Conservation (phyloP, 2,329 filamentous ascomycete genomes). For the Clarireedia hainanense region DNA sequence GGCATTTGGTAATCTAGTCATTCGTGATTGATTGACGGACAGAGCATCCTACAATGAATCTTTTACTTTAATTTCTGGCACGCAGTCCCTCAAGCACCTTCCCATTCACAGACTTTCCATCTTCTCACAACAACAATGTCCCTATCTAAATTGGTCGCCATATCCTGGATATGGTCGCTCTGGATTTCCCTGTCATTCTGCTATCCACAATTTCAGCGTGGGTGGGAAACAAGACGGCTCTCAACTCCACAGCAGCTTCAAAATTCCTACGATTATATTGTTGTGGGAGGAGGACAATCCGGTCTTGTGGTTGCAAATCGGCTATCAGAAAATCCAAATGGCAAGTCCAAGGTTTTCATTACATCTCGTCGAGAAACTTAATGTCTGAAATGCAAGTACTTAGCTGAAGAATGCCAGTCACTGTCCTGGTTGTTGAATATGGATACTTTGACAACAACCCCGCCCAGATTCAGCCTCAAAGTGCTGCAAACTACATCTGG, state of each 20-base stretch:
- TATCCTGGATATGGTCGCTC: background rate
- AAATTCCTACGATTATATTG: background rate
- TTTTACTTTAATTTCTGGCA: no score
- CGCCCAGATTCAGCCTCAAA: slow-evolving; percentile 40
- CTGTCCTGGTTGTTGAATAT: slow-evolving; percentile 41
- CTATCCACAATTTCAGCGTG: background rate
- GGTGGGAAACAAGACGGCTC: background rate
- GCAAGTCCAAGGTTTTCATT: background rate
- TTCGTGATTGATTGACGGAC: no score
- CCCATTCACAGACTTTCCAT: no score
- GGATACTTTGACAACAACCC: slow-evolving; percentile 41
- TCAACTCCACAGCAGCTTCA: background rate
- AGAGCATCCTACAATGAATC: no score
- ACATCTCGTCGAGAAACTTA: background rate
- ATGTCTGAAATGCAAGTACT: background rate
- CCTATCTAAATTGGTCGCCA: background rate
- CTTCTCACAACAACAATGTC: background rate
- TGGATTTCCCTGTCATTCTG: background rate
- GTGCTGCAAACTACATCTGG: slow-evolving; percentile 31
- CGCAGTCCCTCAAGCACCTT: no score
- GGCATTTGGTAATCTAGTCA: no score
- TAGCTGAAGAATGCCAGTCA: background rate
- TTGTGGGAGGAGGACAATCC: background rate
- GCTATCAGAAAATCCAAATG: background rate
- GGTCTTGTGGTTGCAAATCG: background rate